Evolutionary conservation across 1,284 basidiomycete genomes (phyloP), one percentile per base, ranked within the genome.

Genomic region (Rhizopogon hawkerae): DNA sequence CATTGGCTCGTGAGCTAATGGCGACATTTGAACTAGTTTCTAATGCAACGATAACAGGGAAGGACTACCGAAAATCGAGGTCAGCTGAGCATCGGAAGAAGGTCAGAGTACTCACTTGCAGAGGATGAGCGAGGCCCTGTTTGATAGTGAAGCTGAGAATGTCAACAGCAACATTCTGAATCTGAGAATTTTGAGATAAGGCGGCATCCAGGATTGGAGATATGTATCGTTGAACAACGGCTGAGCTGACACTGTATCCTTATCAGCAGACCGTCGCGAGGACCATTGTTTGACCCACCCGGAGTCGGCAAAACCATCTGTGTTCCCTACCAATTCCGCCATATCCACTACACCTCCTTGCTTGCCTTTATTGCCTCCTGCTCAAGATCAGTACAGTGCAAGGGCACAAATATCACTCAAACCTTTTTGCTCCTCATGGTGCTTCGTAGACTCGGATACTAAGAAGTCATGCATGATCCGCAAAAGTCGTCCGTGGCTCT

Each of bases 51-150:
- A 99, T 86, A 26, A 92, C 79, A 0, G 96, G 93, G 58, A 97
- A 83, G 36, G 91, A 95, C 83, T 96, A 58, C 31, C n/a, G 5
- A 51, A n/a, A 16, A 26, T 21, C 54, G 7, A 18, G 2, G 45
- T 48, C 50, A 48, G 7, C 3, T 16, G 49, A 35, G 7, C 14
- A 18, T 13, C 14, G 26, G 46, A 29, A 33, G 3, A 36, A 31
- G 35, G 21, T 43, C 1, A 14, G 16, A 5, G 18, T 11, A 14
- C 74, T 56, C 56, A 87, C 86, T 70, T 89, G 85, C 3, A 98
- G 76, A 0, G 96, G 96, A 67, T 98, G 95, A 10, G 92, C 90
- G 35, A 98, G 75, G 1, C 96, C 96, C 68, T 98, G 94, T 62
- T 88, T 90, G 57, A 98, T 82, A 0, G 93, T 93, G 59, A 95